Conservation (phyloP, 148 eudicot species). For the Pharnaceum exiguum region DNA sequence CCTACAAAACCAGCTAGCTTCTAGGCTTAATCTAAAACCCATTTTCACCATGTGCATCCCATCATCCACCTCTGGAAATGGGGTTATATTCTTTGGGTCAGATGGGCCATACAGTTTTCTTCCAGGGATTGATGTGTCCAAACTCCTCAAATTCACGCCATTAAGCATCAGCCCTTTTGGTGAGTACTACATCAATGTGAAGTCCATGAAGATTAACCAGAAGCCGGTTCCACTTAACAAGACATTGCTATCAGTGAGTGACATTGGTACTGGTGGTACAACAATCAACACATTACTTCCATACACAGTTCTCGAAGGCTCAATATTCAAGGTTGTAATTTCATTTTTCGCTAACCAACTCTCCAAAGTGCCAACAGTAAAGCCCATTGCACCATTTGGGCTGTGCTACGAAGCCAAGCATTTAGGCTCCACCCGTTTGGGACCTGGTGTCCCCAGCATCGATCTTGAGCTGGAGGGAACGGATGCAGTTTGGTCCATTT, state of each 20-base stretch:
- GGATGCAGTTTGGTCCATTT: conserved; percentile 31
- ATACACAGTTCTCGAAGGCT: conserved; percentile 27
- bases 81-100: conserved; percentile 54
- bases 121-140: conserved; percentile 28
- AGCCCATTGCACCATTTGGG: conserved; percentile 12
- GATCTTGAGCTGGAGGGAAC: too few relatives aligned
- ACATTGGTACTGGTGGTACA: conserved; percentile 19
- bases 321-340: conserved; percentile 14
- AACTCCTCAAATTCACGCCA: conserved; percentile 34
- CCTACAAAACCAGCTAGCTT: conserved; percentile 40
- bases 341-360: conserved; percentile 15
- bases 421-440: background rate
- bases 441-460: background rate
- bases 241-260: conserved; percentile 23
- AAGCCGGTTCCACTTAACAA: conserved; percentile 33
- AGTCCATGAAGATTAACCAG: conserved; percentile 34
- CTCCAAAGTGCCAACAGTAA: conserved; percentile 12
- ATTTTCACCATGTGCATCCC: conserved; percentile 46
- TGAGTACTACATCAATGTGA: conserved; percentile 45
- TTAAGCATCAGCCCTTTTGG: conserved; percentile 39
- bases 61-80: conserved; percentile 18
- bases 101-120: conserved; percentile 32
- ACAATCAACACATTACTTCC: conserved; percentile 26
- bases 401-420: background rate
- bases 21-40: conserved; percentile 28